Evolutionary conservation across 2,329 filamentous ascomycete species (phyloP).

Genomic region (Amphichorda felina): DNA sequence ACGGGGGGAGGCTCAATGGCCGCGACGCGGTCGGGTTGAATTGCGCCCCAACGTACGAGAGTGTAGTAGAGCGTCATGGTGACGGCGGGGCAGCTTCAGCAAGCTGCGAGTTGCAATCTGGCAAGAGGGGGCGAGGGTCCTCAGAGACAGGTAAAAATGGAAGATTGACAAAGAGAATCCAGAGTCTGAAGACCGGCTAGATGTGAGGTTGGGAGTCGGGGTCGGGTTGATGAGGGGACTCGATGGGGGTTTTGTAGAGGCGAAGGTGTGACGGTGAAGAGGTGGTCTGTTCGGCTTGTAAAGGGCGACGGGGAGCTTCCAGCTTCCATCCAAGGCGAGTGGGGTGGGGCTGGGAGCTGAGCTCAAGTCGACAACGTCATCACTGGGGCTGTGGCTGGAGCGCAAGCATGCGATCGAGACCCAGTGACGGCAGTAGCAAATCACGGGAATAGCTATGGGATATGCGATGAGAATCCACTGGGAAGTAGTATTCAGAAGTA

Average conservation of each 20-base stretch:
- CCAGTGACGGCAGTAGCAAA: no score
- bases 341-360: background rate
- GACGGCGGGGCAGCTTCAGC: constrained; percentile 11
- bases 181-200: no score
- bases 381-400: background rate
- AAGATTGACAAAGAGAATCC: no score
- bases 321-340: background rate
- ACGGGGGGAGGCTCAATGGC: background rate
- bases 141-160: no score
- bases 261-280: background rate
- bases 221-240: no score
- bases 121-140: background rate
- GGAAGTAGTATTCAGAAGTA: no score
- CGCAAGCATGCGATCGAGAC: no score
- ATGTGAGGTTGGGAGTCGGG: no score
- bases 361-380: background rate
- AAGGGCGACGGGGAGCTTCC: no score
- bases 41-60: constrained; percentile 23
- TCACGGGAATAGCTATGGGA: no score
- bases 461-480: no score
- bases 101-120: background rate
- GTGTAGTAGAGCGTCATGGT: constrained; percentile 49
- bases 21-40: background rate
- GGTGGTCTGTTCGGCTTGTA: background rate
- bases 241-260: background rate